These are phyloP conservation scores for Linanthus parryae DNA, from an alignment of 148 eudicot species.

Conservation along the genomic window DNA sequence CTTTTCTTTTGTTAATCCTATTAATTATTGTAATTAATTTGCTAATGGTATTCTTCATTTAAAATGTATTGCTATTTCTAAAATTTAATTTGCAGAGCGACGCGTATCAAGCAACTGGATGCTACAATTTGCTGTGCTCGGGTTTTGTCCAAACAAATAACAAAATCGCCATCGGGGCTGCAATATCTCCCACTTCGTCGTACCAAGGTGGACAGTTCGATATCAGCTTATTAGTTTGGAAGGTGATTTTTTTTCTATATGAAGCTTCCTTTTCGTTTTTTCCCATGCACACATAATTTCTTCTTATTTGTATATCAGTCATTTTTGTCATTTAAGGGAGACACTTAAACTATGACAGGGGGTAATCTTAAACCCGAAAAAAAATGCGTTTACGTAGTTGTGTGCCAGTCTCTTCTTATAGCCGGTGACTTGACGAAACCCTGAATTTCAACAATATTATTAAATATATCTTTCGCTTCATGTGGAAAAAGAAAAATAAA, in stretches of 20 bases:
- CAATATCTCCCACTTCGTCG: constrained; percentile 81
- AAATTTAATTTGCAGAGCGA: constrained; percentile 14
- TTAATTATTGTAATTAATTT: not conserved
- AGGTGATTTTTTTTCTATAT: constrained; percentile 33
- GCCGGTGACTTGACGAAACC: too few relatives aligned
- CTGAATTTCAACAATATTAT: too few relatives aligned
- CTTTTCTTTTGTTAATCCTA: not conserved
- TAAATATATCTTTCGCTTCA: too few relatives aligned
- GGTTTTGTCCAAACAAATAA: constrained; percentile 32
- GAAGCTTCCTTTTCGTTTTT: not conserved
- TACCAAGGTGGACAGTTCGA: constrained; percentile 79
- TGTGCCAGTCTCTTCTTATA: too few relatives aligned
- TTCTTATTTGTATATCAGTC: not conserved
- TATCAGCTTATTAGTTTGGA: constrained; percentile 80
- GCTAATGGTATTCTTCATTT: not conserved
- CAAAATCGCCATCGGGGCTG: constrained; percentile 34
- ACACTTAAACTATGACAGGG: too few relatives aligned
- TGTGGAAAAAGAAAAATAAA: too few relatives aligned
- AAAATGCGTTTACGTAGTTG: not conserved
- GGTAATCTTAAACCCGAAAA: too few relatives aligned
- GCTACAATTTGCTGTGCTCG: constrained; percentile 30
- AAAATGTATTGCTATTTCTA: not conserved
- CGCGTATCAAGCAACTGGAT: constrained; percentile 33
- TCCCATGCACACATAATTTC: not conserved
- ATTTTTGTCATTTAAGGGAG: too few relatives aligned